Percentiles rank a stretch among this genome's conserved stretches.
phyloP scores from a whole-genome alignment of 2,329 filamentous ascomycete species.

The Diplodia intermedia region DNA sequence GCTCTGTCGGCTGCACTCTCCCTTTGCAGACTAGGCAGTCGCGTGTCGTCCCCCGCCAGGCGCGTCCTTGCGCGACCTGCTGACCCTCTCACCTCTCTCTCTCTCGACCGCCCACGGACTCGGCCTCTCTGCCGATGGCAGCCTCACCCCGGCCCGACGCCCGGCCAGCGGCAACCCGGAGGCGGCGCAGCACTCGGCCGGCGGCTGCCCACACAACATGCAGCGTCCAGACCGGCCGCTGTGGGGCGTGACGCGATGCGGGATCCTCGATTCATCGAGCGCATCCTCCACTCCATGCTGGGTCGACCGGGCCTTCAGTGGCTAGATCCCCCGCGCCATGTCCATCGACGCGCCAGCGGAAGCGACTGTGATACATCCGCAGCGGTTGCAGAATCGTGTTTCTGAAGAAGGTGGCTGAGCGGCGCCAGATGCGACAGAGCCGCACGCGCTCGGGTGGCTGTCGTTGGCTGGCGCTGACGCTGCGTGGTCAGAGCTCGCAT shows the following conservation, averaged over 20 bases:
- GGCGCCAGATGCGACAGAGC: conserved; percentile 31
- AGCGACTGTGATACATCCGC: conserved; percentile 25
- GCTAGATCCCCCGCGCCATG: conserved; percentile 21
- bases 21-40: background rate
- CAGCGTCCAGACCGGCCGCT: conserved; percentile 18
- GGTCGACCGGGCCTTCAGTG: background rate
- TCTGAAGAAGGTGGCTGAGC: conserved; percentile 27
- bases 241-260: background rate
- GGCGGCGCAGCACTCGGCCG: conserved; percentile 21
- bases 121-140: conserved; percentile 4
- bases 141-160: conserved; percentile 15
- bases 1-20: conserved; percentile 23
- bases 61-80: background rate
- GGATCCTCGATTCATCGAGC: conserved; percentile 10
- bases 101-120: too few species aligned
- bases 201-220: background rate
- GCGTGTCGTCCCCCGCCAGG: background rate
- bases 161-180: conserved; percentile 5
- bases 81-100: too few species aligned
- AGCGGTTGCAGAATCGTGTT: conserved; percentile 25
- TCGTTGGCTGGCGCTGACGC: conserved; percentile 24
- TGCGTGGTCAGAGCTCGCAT: conserved; percentile 20
- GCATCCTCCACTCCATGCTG: conserved; percentile 2
- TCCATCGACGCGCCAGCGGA: conserved; percentile 27
- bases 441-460: conserved; percentile 26